These are phyloP conservation scores for Vanrija sp. DNA, from an alignment of 1,284 basidiomycete species.

Conservation along the genomic window DNA sequence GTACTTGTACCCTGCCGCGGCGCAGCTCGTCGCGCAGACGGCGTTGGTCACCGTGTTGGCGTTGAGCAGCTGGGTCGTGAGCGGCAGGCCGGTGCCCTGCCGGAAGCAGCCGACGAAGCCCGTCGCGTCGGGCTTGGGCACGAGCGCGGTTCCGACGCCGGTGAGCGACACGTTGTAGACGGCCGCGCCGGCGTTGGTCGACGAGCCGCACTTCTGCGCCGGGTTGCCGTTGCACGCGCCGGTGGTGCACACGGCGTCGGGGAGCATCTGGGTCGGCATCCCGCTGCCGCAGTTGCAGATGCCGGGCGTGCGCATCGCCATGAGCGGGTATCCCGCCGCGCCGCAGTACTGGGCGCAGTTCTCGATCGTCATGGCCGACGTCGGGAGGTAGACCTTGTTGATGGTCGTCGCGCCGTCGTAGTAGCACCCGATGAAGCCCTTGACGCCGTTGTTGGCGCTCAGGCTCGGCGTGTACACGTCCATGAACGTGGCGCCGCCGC, in stretches of 20 bases:
- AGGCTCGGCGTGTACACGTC: no score
- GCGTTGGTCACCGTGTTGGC: conserved; percentile 59
- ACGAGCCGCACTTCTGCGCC: not conserved
- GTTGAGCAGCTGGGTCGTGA: conserved; percentile 64
- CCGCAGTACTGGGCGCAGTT: not conserved
- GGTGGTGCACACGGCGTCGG: not conserved
- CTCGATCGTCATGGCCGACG: not conserved
- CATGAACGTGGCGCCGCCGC: not conserved
- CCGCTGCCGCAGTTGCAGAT: not conserved
- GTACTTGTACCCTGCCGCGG: conserved; percentile 36
- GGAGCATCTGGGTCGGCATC: not conserved
- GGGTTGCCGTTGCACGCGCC: not conserved
- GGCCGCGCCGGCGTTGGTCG: not conserved
- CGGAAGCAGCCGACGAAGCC: conserved; percentile 27
- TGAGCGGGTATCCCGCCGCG: not conserved
- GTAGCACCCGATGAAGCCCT: no score
- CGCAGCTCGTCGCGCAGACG: conserved; percentile 53
- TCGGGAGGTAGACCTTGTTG: not conserved
- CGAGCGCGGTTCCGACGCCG: not conserved
- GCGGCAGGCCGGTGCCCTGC: conserved; percentile 66
- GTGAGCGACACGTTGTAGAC: not conserved
- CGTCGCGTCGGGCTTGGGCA: not conserved
- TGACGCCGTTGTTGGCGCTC: no score
- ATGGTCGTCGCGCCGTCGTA: not conserved
- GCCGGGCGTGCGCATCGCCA: not conserved